Percentiles rank a stretch among this genome's conserved stretches.
Conservation (phyloP, 768 basidiomycete genomes). For the Lentinula edodes region DNA sequence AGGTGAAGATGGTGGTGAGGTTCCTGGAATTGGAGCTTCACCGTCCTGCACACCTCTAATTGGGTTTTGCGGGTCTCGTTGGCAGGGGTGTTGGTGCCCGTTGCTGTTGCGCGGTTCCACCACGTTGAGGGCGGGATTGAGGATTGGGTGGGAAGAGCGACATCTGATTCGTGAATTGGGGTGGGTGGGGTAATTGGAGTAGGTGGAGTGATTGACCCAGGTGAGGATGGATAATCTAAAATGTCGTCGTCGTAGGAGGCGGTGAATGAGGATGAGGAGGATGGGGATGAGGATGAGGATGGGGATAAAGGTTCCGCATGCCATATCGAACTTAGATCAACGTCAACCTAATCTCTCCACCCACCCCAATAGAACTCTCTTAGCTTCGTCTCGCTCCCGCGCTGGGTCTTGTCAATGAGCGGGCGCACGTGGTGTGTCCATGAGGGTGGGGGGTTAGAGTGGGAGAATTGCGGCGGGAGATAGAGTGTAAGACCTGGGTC, state of each 20-base stretch:
- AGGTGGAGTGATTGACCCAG: too few relatives aligned
- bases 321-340: not conserved
- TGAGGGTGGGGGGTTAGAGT: constrained; percentile 40
- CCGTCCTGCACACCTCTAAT: constrained; percentile 14
- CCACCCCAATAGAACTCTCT: constrained; percentile 42
- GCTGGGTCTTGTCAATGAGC: constrained; percentile 24
- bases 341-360: constrained; percentile 51
- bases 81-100: constrained; percentile 31
- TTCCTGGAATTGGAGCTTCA: not conserved
- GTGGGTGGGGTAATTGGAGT: too few relatives aligned
- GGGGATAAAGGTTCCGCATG: not conserved
- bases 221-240: too few relatives aligned
- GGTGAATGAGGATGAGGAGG: too few relatives aligned
- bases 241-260: too few relatives aligned
- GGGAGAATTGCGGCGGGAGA: constrained; percentile 18
- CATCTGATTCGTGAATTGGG: too few relatives aligned
- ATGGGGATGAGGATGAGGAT: not conserved
- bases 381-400: constrained; percentile 27
- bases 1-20: not conserved
- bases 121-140: constrained; percentile 26
- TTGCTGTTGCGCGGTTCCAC: constrained; percentile 64
- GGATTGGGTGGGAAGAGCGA: not conserved
- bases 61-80: constrained; percentile 34
- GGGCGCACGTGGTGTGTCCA: constrained; percentile 34
- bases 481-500: too few relatives aligned